Percentiles rank a stretch among this genome's conserved stretches.
phyloP scores from a whole-genome alignment of 2,329 filamentous ascomycete genomes.

The Penicillium polonicum region DNA sequence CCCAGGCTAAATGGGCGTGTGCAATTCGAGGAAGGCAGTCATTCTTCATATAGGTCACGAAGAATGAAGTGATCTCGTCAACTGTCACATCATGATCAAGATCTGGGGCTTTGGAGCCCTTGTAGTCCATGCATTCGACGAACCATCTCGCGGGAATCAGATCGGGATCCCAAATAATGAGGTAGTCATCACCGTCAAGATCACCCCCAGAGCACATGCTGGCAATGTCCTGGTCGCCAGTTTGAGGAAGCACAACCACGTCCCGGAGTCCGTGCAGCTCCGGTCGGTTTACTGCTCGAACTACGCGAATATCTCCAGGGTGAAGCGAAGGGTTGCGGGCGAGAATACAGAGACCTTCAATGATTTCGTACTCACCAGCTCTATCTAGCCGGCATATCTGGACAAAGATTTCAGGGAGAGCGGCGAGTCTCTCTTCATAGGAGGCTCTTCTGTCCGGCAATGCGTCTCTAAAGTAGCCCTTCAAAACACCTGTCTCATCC shows the following conservation, averaged over 20 bases:
- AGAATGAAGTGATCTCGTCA: conserved; percentile 76
- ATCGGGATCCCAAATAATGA: conserved; percentile 83
- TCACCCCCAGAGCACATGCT: conserved; percentile 97
- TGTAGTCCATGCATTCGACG: conserved; percentile 73
- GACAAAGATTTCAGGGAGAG: conserved; percentile 82
- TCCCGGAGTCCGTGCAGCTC: conserved; percentile 75
- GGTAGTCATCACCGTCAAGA: conserved; percentile 92
- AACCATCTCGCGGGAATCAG: conserved; percentile 72
- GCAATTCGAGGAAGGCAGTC: conserved; percentile 79
- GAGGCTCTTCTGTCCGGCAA: conserved; percentile 34
- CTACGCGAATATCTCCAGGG: conserved; percentile 85
- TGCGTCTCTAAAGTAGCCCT: conserved; percentile 64
- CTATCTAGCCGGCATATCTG: conserved; percentile 66
- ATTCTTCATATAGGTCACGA: conserved; percentile 90
- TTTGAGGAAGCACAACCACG: conserved; percentile 82
- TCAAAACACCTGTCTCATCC: conserved; percentile 75
- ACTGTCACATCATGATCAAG: conserved; percentile 65
- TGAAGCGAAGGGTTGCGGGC: conserved; percentile 93
- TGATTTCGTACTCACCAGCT: conserved; percentile 58
- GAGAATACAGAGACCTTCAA: conserved; percentile 76
- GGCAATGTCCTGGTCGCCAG: conserved; percentile 77
- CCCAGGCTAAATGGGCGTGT: conserved; percentile 72
- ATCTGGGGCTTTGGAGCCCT: conserved; percentile 55
- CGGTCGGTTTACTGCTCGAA: conserved; percentile 74
- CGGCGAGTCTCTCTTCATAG: conserved; percentile 46